Base-by-base conservation (phyloP, 1,139 yeast species). In the Blastobotrys serpentis region DNA sequence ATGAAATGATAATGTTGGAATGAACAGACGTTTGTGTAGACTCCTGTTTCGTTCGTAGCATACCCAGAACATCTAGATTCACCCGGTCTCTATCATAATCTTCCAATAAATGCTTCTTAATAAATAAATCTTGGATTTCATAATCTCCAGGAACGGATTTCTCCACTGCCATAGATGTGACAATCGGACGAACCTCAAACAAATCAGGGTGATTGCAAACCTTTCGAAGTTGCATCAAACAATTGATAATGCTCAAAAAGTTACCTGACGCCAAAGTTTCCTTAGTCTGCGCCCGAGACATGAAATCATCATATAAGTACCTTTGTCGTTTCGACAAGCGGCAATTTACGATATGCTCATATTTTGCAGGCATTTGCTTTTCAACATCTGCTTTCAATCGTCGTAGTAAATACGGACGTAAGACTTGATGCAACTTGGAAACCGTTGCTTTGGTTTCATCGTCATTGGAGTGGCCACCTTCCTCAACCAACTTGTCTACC, bases 191-290 rank as follows among this genome's bases (percentile, higher is more conserved):
- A 4, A 90, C 97, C 64, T 94, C 98, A 69, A 94, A 94, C 53
- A 94, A 70, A 69, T 94, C 97, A 0, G 98, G 98, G 69, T 92
- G 98, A 62, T 92, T 92, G 69, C 98, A 92, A 36, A 92, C 98
- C 66, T 94, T 94, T 59, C 99, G 80, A 61, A 94, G 73, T 67
- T 94, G 99, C 99, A 94, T 94, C 69, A 94, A 76, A 72, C 98
- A 92, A 61, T 94, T 94, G 60, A 94, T 90, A 62, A 94, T 94
- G 17, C 97, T 88, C 66, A 94, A 74, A 61, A 89, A 94, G 64
- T 92, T 94, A 2, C 98, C 98, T 14, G 96, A 87, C 0, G 94
- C 94, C 53, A 94, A 75, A 1, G 98, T 92, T 56, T 88, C 97
- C 59, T 82, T 84, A 0, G 99, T 94, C 61, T 90, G 94, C 5